Conservation (phyloP, 1,284 basidiomycete species). For the Tremellales sp. region DNA sequence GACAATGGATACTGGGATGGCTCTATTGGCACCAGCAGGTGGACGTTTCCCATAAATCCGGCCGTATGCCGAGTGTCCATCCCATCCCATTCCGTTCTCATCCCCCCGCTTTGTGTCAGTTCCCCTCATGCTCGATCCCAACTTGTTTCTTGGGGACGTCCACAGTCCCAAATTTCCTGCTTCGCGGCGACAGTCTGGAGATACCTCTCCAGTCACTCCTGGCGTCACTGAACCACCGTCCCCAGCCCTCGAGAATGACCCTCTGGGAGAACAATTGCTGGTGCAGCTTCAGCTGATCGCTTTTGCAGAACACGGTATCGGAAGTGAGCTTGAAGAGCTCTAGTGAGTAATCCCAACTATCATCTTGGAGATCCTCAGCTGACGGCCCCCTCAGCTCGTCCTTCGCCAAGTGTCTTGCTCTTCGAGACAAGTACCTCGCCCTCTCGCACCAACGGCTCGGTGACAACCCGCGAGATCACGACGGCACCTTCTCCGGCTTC, state of each 20-base stretch:
- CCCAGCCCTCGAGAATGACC: slow-evolving; percentile 3
- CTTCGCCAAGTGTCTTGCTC: slow-evolving; percentile 73
- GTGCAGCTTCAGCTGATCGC: slow-evolving; percentile 37
- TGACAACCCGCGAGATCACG: slow-evolving; percentile 86
- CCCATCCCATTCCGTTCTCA: too few species aligned
- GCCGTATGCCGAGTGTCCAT: too few species aligned
- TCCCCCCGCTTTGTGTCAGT: too few species aligned
- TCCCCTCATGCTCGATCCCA: too few species aligned
- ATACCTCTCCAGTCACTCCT: not conserved
- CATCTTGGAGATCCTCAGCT: not conserved
- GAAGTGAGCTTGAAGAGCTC: slow-evolving; percentile 47
- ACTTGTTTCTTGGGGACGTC: too few species aligned
- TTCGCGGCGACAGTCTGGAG: too few species aligned
- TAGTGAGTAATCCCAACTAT: slow-evolving; percentile 37
- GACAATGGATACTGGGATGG: too few species aligned
- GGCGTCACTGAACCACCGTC: not conserved
- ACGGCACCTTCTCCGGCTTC: slow-evolving; percentile 65
- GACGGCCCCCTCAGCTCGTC: slow-evolving; percentile 43
- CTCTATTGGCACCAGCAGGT: too few species aligned
- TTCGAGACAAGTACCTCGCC: slow-evolving; percentile 88
- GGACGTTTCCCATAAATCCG: too few species aligned
- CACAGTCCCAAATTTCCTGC: too few species aligned
- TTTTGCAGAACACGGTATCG: slow-evolving; percentile 48
- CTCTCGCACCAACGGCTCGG: slow-evolving; percentile 80
- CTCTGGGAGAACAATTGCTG: slow-evolving; percentile 25